These are phyloP conservation scores for Astrephomene gubernaculifera DNA, from an alignment of 139 green algal species.

Conservation along the genomic window DNA sequence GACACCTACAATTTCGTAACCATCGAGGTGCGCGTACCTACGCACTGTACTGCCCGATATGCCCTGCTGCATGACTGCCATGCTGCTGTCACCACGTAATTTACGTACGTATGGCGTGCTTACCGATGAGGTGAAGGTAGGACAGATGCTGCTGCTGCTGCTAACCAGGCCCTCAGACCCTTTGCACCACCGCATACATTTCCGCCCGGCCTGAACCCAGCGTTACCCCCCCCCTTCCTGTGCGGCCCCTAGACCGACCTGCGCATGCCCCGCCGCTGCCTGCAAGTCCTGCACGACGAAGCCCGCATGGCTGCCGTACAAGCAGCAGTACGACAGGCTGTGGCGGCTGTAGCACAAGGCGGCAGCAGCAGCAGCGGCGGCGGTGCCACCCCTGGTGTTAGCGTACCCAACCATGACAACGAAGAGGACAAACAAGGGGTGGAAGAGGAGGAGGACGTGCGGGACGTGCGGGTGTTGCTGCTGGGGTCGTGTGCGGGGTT, in stretches of 20 bases:
- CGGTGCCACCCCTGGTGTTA: too few relatives aligned
- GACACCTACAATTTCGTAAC: slow-evolving; percentile 93
- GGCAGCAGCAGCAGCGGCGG: not conserved
- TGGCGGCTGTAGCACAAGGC: not conserved
- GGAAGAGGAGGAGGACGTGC: not conserved
- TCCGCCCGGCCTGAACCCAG: too few relatives aligned
- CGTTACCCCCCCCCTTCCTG: too few relatives aligned
- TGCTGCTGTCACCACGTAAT: too few relatives aligned
- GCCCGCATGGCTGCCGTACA: slow-evolving; percentile 56
- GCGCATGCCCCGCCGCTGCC: slow-evolving; percentile 45
- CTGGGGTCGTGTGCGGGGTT: slow-evolving; percentile 42
- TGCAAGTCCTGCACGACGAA: slow-evolving; percentile 40
- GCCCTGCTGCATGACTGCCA: too few relatives aligned
- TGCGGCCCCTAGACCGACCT: slow-evolving; percentile 56
- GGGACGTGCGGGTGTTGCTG: slow-evolving; percentile 52
- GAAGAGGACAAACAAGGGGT: not conserved
- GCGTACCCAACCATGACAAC: not conserved
- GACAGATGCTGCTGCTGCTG: too few relatives aligned
- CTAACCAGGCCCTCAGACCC: too few relatives aligned
- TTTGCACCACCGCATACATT: too few relatives aligned
- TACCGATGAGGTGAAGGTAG: too few relatives aligned
- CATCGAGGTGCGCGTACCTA: slow-evolving; percentile 66
- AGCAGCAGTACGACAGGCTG: slow-evolving; percentile 44
- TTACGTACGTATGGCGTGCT: too few relatives aligned
- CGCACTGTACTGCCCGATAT: too few relatives aligned